Base-by-base conservation (phyloP, 176 grass and related monocot species). In the Secale cereale region DNA sequence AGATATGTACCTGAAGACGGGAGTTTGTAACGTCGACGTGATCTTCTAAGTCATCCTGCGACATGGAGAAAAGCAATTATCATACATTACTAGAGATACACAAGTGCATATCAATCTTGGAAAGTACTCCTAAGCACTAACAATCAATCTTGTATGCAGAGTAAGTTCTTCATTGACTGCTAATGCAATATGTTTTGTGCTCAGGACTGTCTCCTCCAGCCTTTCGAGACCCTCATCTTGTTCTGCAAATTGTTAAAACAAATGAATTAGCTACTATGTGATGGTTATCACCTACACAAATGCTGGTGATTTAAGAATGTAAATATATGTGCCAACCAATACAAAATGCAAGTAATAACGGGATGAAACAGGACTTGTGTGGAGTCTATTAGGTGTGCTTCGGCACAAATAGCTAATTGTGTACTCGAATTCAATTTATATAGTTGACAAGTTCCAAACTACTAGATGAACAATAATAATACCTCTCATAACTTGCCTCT, bases 401-500 rank as follows among this genome's bases (percentile, higher is more conserved):
- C 15, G 25, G 68, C 28, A 66, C 36, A 74, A 81, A 33, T 23
- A 78, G 59, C 62, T 30, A 74, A 67, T 28, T 41, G 16, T 4
- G 32, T 4, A 20, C 31, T 63, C 31, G 41, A 67, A 33, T 82
- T 78, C 67, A 61, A 11, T 65, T 48, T 82, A 56, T 66, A 82
- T 62, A 50, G 35, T 82, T 74, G 22, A 50, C 43, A 68, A 77
- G 28, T 29, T 13, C 23, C 1, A 25, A 35, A 73, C 64, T 52
- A 64, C 54, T 22, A 15, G 22, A 65, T 10, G 31, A 67, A 14
- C 10, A 79, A 45, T 28, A 36, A 62, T 41, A 59, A 61, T 86
- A 98, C 96, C 96, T 94, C 86, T 92, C 91, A 98, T 95, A 65
- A 95, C 89, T 87, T 98, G 96, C 86, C 96, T 95, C 83, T 98